Evolutionary conservation across 805 yeast genomes (phyloP).

Genomic region (Teunomyces cretensis): DNA sequence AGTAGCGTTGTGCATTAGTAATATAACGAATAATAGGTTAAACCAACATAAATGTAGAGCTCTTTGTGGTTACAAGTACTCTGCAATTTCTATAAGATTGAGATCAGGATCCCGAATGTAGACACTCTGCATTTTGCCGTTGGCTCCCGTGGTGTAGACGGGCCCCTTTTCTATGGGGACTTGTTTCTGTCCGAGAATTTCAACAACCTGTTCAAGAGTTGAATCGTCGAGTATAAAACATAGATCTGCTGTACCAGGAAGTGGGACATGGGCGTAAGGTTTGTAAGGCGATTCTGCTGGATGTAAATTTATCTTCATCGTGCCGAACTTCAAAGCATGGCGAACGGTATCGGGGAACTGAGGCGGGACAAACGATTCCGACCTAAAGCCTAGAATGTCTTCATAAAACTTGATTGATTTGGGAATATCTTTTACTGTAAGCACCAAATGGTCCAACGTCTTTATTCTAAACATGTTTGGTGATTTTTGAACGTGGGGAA

Average conservation of each 20-base stretch:
- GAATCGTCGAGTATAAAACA: neutral
- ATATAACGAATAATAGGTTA: neutral
- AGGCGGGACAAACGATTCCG: neutral
- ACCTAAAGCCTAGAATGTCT: neutral
- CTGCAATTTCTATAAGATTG: neutral
- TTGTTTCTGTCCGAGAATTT: neutral
- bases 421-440: neutral
- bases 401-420: neutral
- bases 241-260: neutral
- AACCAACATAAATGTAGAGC: neutral
- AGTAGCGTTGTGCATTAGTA: conserved; percentile 4
- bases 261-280: neutral
- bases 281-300: neutral
- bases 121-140: neutral
- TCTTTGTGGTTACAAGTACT: neutral
- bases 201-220: neutral
- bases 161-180: neutral
- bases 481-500: too few relatives aligned
- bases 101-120: neutral
- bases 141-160: neutral
- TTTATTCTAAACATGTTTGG: neutral
- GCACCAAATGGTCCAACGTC: neutral
- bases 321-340: neutral
- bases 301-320: neutral
- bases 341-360: neutral